Conservation (phyloP, 2,329 filamentous ascomycete species). For the Penicillium sp. region DNA sequence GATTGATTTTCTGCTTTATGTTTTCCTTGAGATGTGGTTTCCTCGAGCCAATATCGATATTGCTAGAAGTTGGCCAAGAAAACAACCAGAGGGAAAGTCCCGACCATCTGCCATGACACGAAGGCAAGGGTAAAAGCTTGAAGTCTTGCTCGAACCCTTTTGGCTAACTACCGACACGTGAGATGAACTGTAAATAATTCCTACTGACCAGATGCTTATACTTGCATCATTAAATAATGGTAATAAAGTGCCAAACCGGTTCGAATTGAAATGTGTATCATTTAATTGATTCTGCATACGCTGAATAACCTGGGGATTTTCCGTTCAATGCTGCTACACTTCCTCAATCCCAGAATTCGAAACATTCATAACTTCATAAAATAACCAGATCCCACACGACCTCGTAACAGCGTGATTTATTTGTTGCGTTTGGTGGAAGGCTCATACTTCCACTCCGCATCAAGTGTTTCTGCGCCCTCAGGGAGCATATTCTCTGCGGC, state of each 20-base stretch:
- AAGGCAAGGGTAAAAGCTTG: neutral
- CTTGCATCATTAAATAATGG: neutral
- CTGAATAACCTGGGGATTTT: too few relatives aligned
- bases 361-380: neutral
- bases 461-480: constrained; percentile 30
- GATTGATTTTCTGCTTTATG: constrained; percentile 88
- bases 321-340: too few relatives aligned
- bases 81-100: constrained; percentile 41
- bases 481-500: constrained; percentile 32
- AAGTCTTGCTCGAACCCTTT: neutral
- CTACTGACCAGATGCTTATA: neutral
- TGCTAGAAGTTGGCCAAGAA: constrained; percentile 88
- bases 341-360: too few relatives aligned
- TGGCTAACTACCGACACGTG: neutral
- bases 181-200: neutral
- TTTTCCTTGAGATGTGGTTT: constrained; percentile 84
- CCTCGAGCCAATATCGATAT: constrained; percentile 85
- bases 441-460: constrained; percentile 29
- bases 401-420: neutral
- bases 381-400: neutral
- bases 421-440: constrained; percentile 25
- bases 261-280: neutral
- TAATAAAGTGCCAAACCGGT: neutral
- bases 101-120: constrained; percentile 3
- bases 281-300: neutral